Percentiles rank a stretch among this genome's conserved stretches.
phyloP scores from a whole-genome alignment of 768 basidiomycete genomes.

The Coprinopsis cinerea region DNA sequence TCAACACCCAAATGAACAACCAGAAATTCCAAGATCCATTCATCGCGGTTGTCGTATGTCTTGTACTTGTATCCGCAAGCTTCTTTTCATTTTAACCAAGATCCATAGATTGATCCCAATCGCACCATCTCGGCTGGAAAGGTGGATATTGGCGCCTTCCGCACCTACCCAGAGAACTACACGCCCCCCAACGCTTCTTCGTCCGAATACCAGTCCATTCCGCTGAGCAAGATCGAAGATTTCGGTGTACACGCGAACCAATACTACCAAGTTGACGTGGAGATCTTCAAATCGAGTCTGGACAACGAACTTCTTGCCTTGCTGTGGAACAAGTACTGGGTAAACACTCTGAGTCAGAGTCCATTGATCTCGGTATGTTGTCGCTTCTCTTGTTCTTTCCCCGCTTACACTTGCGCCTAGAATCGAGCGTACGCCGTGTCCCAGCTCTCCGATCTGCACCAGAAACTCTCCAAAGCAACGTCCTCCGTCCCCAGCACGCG shows the following conservation, averaged over 20 bases:
- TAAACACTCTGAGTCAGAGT: conserved; percentile 91
- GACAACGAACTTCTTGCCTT: conserved; percentile 85
- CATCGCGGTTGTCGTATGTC: conserved; percentile 82
- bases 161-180: conserved; percentile 95
- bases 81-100: neutral
- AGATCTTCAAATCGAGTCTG: conserved; percentile 89
- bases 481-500: conserved; percentile 51
- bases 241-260: conserved; percentile 97
- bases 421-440: conserved; percentile 92
- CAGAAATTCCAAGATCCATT: conserved; percentile 96
- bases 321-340: conserved; percentile 99
- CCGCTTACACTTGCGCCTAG: conserved; percentile 33
- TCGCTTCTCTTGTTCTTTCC: neutral
- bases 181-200: conserved; percentile 66
- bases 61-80: neutral
- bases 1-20: conserved; percentile 93
- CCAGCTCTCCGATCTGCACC: conserved; percentile 83
- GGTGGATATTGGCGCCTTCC: conserved; percentile 98
- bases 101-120: conserved; percentile 88
- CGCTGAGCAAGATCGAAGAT: conserved; percentile 95
- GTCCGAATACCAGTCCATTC: conserved; percentile 94
- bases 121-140: conserved; percentile 97
- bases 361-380: conserved; percentile 78
- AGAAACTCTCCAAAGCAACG: conserved; percentile 79
- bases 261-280: conserved; percentile 91